Evolutionary conservation across 2,329 filamentous ascomycete genomes (phyloP), one percentile per base, ranked within the genome.

Genomic region (Verticillium dahliae): DNA sequence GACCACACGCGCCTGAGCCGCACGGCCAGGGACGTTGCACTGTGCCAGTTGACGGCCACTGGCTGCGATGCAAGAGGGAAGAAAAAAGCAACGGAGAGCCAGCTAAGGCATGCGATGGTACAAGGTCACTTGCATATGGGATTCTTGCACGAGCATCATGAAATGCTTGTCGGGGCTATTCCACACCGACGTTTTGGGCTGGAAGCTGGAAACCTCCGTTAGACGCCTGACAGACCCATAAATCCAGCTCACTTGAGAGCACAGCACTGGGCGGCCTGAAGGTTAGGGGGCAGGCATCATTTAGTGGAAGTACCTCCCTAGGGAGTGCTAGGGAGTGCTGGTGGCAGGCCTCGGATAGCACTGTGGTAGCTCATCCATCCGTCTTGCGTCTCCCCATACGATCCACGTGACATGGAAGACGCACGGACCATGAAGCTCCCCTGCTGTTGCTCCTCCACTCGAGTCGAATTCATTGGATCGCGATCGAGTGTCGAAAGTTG

Each of bases 1-100:
- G 60, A 62, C 60, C 62, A 54, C 65, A 65, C 57, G 64, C 64
- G 61, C 64, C 63, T 33, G 61, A 65, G 60, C 62, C 61, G 63
- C 61, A 62, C 58, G 57, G 61, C 56, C 45, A 39, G 59, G 34
- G 38, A 38, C 34, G 60, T 34, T 56, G 35, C 45, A 52, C 45
- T 27, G 45, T 52, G 45, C 10, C 45, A 22, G 45, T 31, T 31
- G 27, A 31, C 45, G 18, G 45, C 27, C 14, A 37, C 57, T 22
- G 45, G 15, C 33, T 11, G 11, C 14, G 59, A 35, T 33, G 45
- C 18, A 34, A 27, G 27, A 31, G 27, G 4, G 27, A 31, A 31
- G 27, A 5, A 31, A 31, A 31, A 31, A 31, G 45, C 45, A 52
- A 52, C 9, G 45, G 22, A 6, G 6, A 10, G 45, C 45, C 45